Percentiles rank a stretch among this genome's conserved stretches.
These are phyloP conservation scores for Fusarium floridanum DNA, from an alignment of 2,329 filamentous ascomycete genomes.

Conservation along the genomic window DNA sequence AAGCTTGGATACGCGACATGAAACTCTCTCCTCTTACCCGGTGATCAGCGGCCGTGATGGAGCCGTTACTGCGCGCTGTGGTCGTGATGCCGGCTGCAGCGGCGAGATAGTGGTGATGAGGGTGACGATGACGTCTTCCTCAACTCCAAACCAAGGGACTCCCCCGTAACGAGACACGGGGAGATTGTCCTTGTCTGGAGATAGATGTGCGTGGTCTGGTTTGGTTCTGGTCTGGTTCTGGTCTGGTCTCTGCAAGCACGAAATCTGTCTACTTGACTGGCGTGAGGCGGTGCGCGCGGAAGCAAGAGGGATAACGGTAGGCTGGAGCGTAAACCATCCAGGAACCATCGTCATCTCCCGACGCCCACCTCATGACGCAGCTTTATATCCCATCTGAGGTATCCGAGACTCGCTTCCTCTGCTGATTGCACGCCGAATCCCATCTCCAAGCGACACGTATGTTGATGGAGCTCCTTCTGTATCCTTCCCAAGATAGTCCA, in stretches of 20 bases:
- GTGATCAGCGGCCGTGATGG: constrained; percentile 34
- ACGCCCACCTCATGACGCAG: constrained; percentile 32
- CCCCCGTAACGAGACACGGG: constrained; percentile 4
- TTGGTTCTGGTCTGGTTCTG: not conserved
- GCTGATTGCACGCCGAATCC: constrained; percentile 33
- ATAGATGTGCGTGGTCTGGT: constrained; percentile 8
- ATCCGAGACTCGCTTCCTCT: constrained; percentile 39
- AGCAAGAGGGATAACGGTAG: constrained; percentile 24
- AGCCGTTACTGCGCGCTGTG: not conserved
- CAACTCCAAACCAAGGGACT: not conserved
- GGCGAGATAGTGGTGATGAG: constrained; percentile 5
- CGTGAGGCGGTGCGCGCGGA: constrained; percentile 21
- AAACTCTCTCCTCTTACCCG: constrained; percentile 25
- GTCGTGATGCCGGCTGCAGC: constrained; percentile 18
- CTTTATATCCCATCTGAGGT: constrained; percentile 46
- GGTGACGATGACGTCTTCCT: constrained; percentile 33
- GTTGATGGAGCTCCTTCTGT: constrained; percentile 33
- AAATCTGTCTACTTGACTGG: constrained; percentile 31
- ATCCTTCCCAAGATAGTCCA: not conserved
- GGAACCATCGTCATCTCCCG: constrained; percentile 34
- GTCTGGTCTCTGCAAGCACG: constrained; percentile 13
- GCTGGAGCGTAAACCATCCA: constrained; percentile 29
- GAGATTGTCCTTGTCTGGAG: constrained; percentile 23
- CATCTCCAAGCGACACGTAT: constrained; percentile 45
- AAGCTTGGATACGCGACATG: constrained; percentile 30